These are phyloP conservation scores for Bruguiera gymnorhiza DNA, from an alignment of 345 rosid genomes.

Conservation along the genomic window DNA sequence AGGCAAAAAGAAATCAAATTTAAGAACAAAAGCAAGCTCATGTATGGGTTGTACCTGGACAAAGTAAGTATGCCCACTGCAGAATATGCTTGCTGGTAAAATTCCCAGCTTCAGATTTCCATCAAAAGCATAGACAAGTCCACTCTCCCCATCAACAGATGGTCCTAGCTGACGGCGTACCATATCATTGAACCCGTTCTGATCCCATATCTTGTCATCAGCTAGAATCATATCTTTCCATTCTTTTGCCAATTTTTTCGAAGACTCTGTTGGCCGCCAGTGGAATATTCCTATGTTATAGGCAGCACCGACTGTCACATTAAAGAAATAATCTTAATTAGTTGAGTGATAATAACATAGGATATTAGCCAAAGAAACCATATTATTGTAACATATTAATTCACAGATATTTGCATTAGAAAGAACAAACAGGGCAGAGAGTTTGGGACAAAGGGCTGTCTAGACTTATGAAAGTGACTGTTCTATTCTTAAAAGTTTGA, in stretches of 20 bases:
- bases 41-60: conserved; percentile 63
- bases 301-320: conserved; percentile 65
- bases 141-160: conserved; percentile 68
- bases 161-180: conserved; percentile 87
- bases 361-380: background rate
- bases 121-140: conserved; percentile 86
- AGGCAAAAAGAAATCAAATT: background rate
- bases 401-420: background rate
- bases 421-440: background rate
- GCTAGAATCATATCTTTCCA: conserved; percentile 92
- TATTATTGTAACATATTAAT: too few relatives aligned
- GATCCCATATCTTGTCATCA: conserved; percentile 97
- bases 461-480: background rate
- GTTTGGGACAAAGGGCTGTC: background rate
- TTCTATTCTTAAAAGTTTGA: background rate
- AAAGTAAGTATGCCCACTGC: conserved; percentile 95
- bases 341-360: background rate
- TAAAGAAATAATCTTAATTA: conserved; percentile 15
- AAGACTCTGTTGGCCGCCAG: conserved; percentile 88
- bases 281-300: conserved; percentile 96
- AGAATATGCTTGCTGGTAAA: conserved; percentile 91
- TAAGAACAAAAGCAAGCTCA: conserved; percentile 2
- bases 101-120: conserved; percentile 90
- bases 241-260: conserved; percentile 80
- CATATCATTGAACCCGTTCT: conserved; percentile 87